Evolutionary conservation across 129 eudicot species (phyloP).

Genomic region (Pulicaria dysenterica): DNA sequence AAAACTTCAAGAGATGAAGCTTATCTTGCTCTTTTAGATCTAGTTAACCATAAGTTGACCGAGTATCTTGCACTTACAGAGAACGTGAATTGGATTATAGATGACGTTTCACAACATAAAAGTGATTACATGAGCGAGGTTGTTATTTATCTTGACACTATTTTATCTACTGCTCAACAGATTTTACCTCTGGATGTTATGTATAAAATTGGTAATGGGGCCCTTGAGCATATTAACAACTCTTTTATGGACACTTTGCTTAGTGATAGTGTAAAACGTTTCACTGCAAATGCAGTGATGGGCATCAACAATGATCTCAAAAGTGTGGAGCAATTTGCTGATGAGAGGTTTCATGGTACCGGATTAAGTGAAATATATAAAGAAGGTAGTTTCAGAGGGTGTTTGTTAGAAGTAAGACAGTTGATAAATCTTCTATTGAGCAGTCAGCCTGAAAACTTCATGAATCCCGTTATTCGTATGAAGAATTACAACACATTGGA

Average conservation of each 20-base stretch:
- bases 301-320: constrained; percentile 67
- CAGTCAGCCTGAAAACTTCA: constrained; percentile 90
- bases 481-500: constrained; percentile 76
- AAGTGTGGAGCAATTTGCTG: constrained; percentile 72
- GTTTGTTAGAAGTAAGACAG: constrained; percentile 80
- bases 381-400: constrained; percentile 72
- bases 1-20: constrained; percentile 80
- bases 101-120: constrained; percentile 56
- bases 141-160: constrained; percentile 66
- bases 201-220: constrained; percentile 88
- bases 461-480: constrained; percentile 90
- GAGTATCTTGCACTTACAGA: constrained; percentile 67
- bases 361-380: constrained; percentile 74
- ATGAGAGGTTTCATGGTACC: constrained; percentile 76
- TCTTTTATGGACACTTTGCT: constrained; percentile 70
- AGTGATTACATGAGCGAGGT: constrained; percentile 75
- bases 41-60: constrained; percentile 71
- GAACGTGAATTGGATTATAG: constrained; percentile 77
- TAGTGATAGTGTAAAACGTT: constrained; percentile 79
- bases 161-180: constrained; percentile 87
- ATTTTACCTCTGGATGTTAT: constrained; percentile 78
- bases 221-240: constrained; percentile 79
- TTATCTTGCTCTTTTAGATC: constrained; percentile 56
- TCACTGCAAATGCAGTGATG: constrained; percentile 73
- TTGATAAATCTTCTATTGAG: constrained; percentile 78